phyloP scores from a whole-genome alignment of 805 yeast species.

The Kodamaea kakaduensis region DNA sequence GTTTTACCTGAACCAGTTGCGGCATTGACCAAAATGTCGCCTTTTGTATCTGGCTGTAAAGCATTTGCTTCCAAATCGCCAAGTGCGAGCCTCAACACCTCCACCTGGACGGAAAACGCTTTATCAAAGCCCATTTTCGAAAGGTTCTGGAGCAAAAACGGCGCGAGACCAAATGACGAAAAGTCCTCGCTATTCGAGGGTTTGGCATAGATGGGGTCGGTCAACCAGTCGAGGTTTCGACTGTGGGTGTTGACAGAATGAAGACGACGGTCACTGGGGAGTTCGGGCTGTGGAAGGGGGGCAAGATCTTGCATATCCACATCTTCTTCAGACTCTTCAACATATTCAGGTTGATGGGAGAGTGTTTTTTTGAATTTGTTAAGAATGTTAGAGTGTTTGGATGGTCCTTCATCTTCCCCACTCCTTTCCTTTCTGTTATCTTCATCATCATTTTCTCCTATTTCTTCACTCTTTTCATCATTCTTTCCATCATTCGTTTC shows the following conservation, averaged over 20 bases:
- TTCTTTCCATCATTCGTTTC: slow-evolving; percentile 6
- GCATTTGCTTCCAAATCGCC: slow-evolving; percentile 38
- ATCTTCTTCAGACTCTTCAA: slow-evolving; percentile 17
- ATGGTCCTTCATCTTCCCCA: slow-evolving; percentile 1
- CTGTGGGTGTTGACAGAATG: slow-evolving; percentile 21
- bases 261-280: slow-evolving; percentile 50
- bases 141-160: slow-evolving; percentile 45
- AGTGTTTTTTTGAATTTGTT: slow-evolving; percentile 27
- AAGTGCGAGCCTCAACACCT: slow-evolving; percentile 55
- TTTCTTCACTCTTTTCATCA: slow-evolving; percentile 16
- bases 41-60: slow-evolving; percentile 50
- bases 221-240: slow-evolving; percentile 59
- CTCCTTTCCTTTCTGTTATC: background rate
- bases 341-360: slow-evolving; percentile 10
- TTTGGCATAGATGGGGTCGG: slow-evolving; percentile 55
- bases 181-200: slow-evolving; percentile 49
- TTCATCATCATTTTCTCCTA: slow-evolving; percentile 9
- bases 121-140: slow-evolving; percentile 38
- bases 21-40: slow-evolving; percentile 86
- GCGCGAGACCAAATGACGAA: slow-evolving; percentile 41
- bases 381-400: slow-evolving; percentile 22
- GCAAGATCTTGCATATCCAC: slow-evolving; percentile 38
- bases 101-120: slow-evolving; percentile 77
- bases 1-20: slow-evolving; percentile 97
- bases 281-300: slow-evolving; percentile 82